A percentile compares a stretch with the other conserved stretches of the same genome.
Evolutionary conservation across 768 basidiomycete species (phyloP).

Genomic region (Mycena kentingensis): DNA sequence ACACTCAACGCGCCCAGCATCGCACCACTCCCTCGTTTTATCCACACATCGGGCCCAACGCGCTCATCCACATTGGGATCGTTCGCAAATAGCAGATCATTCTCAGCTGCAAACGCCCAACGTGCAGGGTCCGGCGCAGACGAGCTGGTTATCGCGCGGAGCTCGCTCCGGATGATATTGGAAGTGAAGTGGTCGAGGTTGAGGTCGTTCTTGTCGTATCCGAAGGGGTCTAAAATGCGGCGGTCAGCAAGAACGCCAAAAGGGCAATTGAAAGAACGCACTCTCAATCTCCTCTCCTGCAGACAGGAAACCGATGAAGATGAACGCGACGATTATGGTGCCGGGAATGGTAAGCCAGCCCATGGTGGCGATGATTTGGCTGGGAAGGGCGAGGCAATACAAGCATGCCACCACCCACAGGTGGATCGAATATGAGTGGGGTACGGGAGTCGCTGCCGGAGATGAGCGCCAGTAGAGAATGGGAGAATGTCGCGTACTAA

Average conservation of each 20-base stretch:
- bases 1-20: conserved; percentile 45
- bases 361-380: conserved; percentile 59
- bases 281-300: conserved; percentile 79
- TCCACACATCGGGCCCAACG: conserved; percentile 58
- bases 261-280: conserved; percentile 34
- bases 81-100: conserved; percentile 55
- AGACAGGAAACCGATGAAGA: conserved; percentile 74
- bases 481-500: conserved; percentile 79
- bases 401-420: conserved; percentile 66
- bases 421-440: conserved; percentile 54
- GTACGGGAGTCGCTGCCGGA: not conserved
- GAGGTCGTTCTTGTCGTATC: conserved; percentile 76
- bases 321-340: conserved; percentile 58
- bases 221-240: conserved; percentile 45
- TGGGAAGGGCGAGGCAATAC: conserved; percentile 64
- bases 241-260: not conserved
- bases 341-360: conserved; percentile 68
- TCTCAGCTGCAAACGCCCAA: conserved; percentile 60
- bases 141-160: conserved; percentile 61
- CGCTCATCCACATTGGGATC: conserved; percentile 39
- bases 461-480: conserved; percentile 54
- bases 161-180: conserved; percentile 67
- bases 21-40: conserved; percentile 45
- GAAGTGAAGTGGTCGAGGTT: conserved; percentile 74
- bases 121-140: conserved; percentile 57